phyloP scores from a whole-genome alignment of 2,329 filamentous ascomycete species.

The Pseudocercospora fuligena region DNA sequence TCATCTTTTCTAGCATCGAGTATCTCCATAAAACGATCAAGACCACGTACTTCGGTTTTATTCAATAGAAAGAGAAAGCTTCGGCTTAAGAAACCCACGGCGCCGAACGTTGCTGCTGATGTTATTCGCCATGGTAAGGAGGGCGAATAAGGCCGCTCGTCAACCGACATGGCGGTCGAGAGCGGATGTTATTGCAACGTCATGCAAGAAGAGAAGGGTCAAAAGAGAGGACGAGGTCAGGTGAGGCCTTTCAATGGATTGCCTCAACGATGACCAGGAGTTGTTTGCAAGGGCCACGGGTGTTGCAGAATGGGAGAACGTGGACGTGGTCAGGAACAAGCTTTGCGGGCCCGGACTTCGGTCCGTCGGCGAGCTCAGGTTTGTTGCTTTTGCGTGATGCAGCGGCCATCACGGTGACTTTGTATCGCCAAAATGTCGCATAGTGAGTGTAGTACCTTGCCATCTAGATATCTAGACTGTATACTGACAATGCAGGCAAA shows the following conservation, averaged over 20 bases:
- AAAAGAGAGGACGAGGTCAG: not conserved
- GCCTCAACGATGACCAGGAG: not conserved
- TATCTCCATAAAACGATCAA: conserved; percentile 74
- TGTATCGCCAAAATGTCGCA: conserved; percentile 21
- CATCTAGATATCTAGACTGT: not conserved
- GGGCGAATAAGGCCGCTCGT: conserved; percentile 57
- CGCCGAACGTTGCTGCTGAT: conserved; percentile 76
- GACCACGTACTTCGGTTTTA: conserved; percentile 74
- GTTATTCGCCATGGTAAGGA: conserved; percentile 72
- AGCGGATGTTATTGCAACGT: conserved; percentile 8
- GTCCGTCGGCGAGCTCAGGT: not conserved
- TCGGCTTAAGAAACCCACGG: conserved; percentile 72
- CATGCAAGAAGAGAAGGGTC: not conserved
- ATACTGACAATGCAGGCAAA: conserved; percentile 56
- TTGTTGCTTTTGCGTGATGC: not conserved
- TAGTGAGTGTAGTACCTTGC: conserved; percentile 11
- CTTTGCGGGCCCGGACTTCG: not conserved
- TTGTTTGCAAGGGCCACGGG: not conserved
- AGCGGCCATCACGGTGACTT: not conserved
- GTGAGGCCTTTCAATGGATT: conserved; percentile 3
- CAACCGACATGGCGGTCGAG: conserved; percentile 43
- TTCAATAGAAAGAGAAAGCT: conserved; percentile 77
- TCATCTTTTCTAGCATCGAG: conserved; percentile 74
- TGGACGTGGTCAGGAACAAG: not conserved
- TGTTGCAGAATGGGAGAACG: not conserved